Evolutionary conservation across 352 stramenopile species (phyloP).

Genomic region (Phytophthora pistaciae): DNA sequence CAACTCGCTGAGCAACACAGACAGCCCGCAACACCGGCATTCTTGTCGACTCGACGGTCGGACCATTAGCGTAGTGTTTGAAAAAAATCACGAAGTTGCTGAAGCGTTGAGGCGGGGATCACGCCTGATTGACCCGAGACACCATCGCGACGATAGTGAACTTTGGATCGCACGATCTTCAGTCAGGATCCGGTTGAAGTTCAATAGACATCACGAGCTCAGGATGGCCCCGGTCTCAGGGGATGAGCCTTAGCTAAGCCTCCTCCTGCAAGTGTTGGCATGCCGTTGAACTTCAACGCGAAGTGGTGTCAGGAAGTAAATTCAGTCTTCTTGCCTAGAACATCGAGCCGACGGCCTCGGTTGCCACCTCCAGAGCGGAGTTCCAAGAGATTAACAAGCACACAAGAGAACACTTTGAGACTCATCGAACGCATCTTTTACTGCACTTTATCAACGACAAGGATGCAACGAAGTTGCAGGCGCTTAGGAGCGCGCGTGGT

Average conservation of each 20-base stretch:
- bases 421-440: constrained; percentile 21
- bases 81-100: neutral
- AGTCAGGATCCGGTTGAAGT: constrained; percentile 13
- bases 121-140: neutral
- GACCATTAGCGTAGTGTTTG: neutral
- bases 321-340: neutral
- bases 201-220: constrained; percentile 11
- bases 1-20: constrained; percentile 25
- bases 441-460: constrained; percentile 27
- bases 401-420: neutral
- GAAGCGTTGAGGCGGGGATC: neutral
- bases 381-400: neutral
- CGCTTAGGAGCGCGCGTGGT: constrained; percentile 21
- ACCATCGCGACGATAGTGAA: neutral
- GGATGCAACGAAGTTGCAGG: neutral
- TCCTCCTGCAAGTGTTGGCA: constrained; percentile 3
- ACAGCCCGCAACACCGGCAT: constrained; percentile 20
- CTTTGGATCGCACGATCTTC: constrained; percentile 2
- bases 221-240: constrained; percentile 1
- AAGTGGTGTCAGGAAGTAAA: neutral
- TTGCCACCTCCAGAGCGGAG: neutral
- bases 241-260: neutral
- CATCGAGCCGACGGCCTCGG: too few relatives aligned
- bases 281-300: constrained; percentile 11
- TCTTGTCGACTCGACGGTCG: constrained; percentile 22